Conservation (phyloP, 768 basidiomycete species). For the Hortiboletus flavorubellus region DNA sequence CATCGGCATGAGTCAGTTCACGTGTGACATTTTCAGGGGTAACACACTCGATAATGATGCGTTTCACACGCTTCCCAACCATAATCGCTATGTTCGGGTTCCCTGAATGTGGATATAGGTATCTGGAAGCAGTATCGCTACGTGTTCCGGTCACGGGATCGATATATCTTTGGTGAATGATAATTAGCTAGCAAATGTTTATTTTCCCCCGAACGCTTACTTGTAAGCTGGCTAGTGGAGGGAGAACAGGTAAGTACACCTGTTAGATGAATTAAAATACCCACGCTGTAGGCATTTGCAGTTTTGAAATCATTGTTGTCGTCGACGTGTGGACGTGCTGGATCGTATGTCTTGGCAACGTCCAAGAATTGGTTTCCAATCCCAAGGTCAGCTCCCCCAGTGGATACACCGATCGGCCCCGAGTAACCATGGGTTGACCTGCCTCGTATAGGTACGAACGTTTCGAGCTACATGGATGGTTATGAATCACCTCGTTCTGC, state of each 20-base stretch:
- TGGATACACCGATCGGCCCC: conserved; percentile 30
- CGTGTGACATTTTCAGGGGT: neutral
- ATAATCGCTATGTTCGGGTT: conserved; percentile 30
- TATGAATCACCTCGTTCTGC: conserved; percentile 26
- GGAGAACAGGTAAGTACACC: neutral
- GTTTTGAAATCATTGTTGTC: conserved; percentile 47
- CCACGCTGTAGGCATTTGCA: conserved; percentile 23
- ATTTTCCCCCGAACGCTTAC: conserved; percentile 3
- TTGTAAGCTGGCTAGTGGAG: conserved; percentile 13
- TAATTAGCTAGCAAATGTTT: neutral
- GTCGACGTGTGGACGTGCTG: conserved; percentile 39
- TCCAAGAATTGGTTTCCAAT: conserved; percentile 43
- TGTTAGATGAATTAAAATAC: conserved; percentile 1
- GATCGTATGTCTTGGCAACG: conserved; percentile 46
- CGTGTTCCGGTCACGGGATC: conserved; percentile 38
- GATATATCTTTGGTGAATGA: conserved; percentile 44
- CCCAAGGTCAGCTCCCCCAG: neutral
- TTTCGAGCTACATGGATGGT: conserved; percentile 44
- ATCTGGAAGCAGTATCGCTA: conserved; percentile 33
- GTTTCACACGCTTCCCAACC: conserved; percentile 22
- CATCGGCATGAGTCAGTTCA: neutral
- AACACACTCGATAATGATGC: conserved; percentile 6
- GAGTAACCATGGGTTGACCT: conserved; percentile 36
- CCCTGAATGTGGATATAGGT: conserved; percentile 34
- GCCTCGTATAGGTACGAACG: conserved; percentile 32